These are phyloP conservation scores for Crataegus laevigata DNA, from an alignment of 306 rosid species.

Conservation along the genomic window DNA sequence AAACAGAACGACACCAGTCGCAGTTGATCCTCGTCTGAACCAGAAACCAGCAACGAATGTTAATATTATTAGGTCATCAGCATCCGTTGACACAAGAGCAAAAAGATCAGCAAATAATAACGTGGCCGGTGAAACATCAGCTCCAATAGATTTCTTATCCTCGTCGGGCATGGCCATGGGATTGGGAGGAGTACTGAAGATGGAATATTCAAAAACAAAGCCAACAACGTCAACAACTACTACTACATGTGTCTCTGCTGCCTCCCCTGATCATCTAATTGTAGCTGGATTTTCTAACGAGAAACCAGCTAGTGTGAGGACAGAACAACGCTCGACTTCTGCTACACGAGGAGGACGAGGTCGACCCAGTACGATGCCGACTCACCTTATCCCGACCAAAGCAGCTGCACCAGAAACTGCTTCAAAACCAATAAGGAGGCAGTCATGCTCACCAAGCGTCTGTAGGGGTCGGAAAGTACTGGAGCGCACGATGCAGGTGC, in stretches of 20 bases:
- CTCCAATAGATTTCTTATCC: background rate
- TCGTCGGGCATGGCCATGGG: background rate
- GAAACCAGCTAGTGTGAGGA: slow-evolving; percentile 47
- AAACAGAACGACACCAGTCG: background rate
- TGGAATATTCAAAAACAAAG: background rate
- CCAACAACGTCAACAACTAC: background rate
- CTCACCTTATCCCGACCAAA: background rate
- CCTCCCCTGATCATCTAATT: background rate
- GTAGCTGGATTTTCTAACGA: slow-evolving; percentile 32
- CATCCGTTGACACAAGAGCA: background rate
- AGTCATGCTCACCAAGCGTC: slow-evolving; percentile 56
- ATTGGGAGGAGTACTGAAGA: background rate
- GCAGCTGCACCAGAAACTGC: background rate
- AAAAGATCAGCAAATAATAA: background rate
- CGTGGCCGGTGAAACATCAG: background rate
- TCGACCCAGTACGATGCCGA: background rate
- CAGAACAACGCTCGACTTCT: slow-evolving; percentile 44
- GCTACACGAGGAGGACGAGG: slow-evolving; percentile 1
- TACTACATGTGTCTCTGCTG: background rate
- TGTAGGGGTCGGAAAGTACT: slow-evolving; percentile 32
- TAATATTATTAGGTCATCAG: background rate
- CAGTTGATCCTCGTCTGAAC: background rate
- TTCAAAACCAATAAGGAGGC: slow-evolving; percentile 11
- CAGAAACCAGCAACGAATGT: background rate
- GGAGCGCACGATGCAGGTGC: background rate